Base-by-base conservation (phyloP, 768 basidiomycete genomes). In the Lactifluus volemus region DNA sequence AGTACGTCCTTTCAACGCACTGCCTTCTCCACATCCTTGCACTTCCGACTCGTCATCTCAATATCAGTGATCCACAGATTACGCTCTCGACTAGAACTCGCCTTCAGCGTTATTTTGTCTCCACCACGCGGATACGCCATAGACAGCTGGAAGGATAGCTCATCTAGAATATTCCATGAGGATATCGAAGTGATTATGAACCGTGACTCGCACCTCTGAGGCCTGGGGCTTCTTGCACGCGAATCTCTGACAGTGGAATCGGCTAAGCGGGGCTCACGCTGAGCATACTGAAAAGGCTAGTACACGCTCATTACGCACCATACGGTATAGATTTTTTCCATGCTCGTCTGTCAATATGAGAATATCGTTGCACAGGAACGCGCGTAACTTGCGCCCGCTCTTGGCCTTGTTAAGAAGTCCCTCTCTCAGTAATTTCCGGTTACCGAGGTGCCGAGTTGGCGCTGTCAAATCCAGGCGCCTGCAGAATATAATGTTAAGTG, bases 401-500 rank as follows among this genome's bases (percentile, higher is more conserved):
- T 90, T 94, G 1, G 88, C 79, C 71, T 98, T 98, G 65, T 77
- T 74, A 11, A 97, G 70, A 2, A 77, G 61, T 0, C 94, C 93
- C 69, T 98, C 89, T 63, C 84, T 89, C 36, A 97, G 61, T 10
- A 99, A 78, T 67, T 77, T 80, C 17, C 96, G 79, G n/a, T 80
- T 74, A 0, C 94, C 96, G 77, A 95, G 84, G 61, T 85, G 79
- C 0, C 90, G 83, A 5, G 96, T 98, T 0, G 91, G 88, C 0
- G 88, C 90, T 0, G 92, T 94, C n/a, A 98, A 75, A 70, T 98
- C 93, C 21, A 97, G 82, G 17, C 88, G 85, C 5, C 86, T 86
- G 58, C 8, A 12, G 34, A 36, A n/a, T 10, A 15, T 12, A 15
- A 34, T 29, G 12, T 6, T 59, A 39, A 39, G 29, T 7, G 12